Percentiles rank a stretch among this genome's conserved stretches.
phyloP scores from a whole-genome alignment of 2,329 filamentous ascomycete genomes.

The Aspergillus luchuensis region DNA sequence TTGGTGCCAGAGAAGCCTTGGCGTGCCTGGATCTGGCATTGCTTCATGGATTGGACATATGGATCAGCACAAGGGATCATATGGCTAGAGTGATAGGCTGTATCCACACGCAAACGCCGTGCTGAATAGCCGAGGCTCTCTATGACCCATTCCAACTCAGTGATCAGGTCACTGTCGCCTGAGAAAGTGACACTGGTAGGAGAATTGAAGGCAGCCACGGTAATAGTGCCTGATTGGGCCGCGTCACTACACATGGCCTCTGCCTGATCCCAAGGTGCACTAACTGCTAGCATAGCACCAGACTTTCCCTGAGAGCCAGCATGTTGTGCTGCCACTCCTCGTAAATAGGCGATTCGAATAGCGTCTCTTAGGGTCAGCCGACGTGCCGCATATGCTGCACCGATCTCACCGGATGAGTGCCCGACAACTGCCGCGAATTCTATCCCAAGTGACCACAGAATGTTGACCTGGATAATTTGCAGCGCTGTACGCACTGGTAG shows the following conservation, averaged over 20 bases:
- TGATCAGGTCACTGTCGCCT: constrained; percentile 8
- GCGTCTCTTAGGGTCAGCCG: constrained; percentile 18
- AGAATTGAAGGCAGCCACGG: constrained; percentile 3
- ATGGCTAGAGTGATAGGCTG: constrained; percentile 24
- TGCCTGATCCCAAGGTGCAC: constrained; percentile 12
- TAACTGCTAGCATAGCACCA: constrained; percentile 19
- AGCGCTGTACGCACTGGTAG: constrained; percentile 9
- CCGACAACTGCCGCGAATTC: constrained; percentile 24
- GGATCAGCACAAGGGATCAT: constrained; percentile 15
- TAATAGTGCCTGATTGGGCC: not conserved
- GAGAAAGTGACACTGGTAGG: constrained; percentile 11
- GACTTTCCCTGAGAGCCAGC: not conserved
- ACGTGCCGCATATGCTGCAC: constrained; percentile 28
- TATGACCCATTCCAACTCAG: constrained; percentile 7
- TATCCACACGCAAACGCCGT: constrained; percentile 16
- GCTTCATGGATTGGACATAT: constrained; percentile 7
- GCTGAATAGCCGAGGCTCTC: constrained; percentile 3
- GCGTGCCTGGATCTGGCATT: not conserved
- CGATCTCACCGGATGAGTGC: constrained; percentile 37
- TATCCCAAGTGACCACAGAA: constrained; percentile 8
- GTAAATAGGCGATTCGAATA: constrained; percentile 18
- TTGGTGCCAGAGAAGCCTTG: not conserved
- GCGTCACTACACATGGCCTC: constrained; percentile 6
- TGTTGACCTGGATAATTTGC: constrained; percentile 4
- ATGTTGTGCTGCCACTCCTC: constrained; percentile 4